These are phyloP conservation scores for Russula sp. DNA, from an alignment of 768 basidiomycete genomes.

Conservation along the genomic window DNA sequence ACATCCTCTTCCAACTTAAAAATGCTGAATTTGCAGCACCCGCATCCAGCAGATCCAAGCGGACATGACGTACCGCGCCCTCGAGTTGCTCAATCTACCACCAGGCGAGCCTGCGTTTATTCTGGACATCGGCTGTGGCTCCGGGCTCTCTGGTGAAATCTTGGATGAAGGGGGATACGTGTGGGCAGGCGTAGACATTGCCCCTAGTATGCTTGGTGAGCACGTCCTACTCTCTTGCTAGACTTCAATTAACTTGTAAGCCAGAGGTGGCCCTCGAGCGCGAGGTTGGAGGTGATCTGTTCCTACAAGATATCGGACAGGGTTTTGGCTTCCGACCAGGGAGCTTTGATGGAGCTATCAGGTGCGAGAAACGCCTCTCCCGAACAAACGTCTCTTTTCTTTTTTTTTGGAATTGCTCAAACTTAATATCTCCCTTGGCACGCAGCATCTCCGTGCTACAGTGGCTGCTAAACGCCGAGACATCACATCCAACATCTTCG, in stretches of 20 bases:
- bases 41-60: slow-evolving; percentile 96
- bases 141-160: slow-evolving; percentile 94
- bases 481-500: slow-evolving; percentile 82
- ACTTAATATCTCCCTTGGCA: neutral
- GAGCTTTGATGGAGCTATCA: slow-evolving; percentile 96
- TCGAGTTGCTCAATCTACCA: slow-evolving; percentile 85
- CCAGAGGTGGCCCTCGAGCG: slow-evolving; percentile 92
- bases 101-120: slow-evolving; percentile 75
- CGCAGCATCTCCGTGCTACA: slow-evolving; percentile 94
- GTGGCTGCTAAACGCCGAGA: slow-evolving; percentile 97
- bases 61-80: slow-evolving; percentile 93
- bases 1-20: neutral
- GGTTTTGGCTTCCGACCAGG: slow-evolving; percentile 96
- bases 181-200: slow-evolving; percentile 93
- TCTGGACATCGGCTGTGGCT: slow-evolving; percentile 95
- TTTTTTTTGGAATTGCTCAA: neutral
- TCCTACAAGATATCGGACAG: slow-evolving; percentile 96
- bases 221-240: neutral
- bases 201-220: slow-evolving; percentile 95
- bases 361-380: slow-evolving; percentile 40
- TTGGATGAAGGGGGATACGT: slow-evolving; percentile 89
- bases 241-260: neutral
- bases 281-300: slow-evolving; percentile 93
- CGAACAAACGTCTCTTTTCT: neutral
- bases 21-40: slow-evolving; percentile 46